These are phyloP conservation scores for Suillus decipiens DNA, from an alignment of 768 basidiomycete genomes.

Conservation along the genomic window DNA sequence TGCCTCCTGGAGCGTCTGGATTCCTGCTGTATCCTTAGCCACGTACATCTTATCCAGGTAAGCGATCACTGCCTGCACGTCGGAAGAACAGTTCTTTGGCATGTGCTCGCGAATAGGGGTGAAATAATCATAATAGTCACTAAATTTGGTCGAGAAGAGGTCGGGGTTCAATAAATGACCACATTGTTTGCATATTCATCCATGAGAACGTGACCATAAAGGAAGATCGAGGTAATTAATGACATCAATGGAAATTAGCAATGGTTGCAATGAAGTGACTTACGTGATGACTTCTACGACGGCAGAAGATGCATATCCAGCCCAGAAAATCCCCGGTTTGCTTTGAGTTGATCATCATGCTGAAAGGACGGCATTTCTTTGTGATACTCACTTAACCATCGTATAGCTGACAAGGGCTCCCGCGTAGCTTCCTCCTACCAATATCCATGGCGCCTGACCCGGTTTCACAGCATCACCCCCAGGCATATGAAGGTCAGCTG, in stretches of 20 bases:
- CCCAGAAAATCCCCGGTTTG: slow-evolving; percentile 41
- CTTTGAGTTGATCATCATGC: slow-evolving; percentile 21
- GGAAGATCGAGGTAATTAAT: not conserved
- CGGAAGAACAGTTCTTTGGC: slow-evolving; percentile 74
- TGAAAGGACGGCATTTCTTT: not conserved
- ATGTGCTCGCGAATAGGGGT: slow-evolving; percentile 69
- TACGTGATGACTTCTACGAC: slow-evolving; percentile 47
- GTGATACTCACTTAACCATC: slow-evolving; percentile 59
- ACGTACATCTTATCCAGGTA: slow-evolving; percentile 61
- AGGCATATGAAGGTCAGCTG: slow-evolving; percentile 66
- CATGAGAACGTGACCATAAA: not conserved
- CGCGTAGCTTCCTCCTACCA: slow-evolving; percentile 45
- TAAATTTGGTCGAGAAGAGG: slow-evolving; percentile 4
- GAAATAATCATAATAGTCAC: slow-evolving; percentile 46
- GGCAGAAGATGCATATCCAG: slow-evolving; percentile 46
- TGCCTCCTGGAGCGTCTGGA: slow-evolving; percentile 52
- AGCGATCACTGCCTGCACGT: slow-evolving; percentile 62
- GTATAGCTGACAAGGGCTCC: slow-evolving; percentile 59
- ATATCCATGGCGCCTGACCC: slow-evolving; percentile 44
- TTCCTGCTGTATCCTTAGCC: slow-evolving; percentile 43
- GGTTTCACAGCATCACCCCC: slow-evolving; percentile 61
- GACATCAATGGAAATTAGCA: not conserved
- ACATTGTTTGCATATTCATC: not conserved
- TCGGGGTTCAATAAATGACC: not conserved
- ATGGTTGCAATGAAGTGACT: slow-evolving; percentile 38